phyloP scores from a whole-genome alignment of 768 basidiomycete species.

The Coprinopsis cinerea region DNA sequence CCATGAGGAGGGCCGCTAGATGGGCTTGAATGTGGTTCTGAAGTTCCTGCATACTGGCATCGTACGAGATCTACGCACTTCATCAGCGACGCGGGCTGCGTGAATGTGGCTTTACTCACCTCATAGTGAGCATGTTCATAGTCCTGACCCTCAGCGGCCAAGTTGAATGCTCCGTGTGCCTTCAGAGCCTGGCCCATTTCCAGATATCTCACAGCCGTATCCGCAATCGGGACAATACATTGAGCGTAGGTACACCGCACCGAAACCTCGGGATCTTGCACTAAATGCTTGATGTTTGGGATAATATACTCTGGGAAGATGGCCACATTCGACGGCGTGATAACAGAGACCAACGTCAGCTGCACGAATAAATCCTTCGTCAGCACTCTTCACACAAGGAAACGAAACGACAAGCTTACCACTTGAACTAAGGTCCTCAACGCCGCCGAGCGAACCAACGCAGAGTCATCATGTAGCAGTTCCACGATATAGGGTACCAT shows the following conservation, averaged over 20 bases:
- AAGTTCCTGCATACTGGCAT: constrained; percentile 79
- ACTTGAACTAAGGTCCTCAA: constrained; percentile 77
- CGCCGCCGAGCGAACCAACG: constrained; percentile 76
- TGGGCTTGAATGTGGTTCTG: constrained; percentile 85
- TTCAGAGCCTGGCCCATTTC: constrained; percentile 92
- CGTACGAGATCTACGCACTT: constrained; percentile 76
- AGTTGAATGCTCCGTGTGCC: constrained; percentile 69
- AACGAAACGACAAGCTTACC: constrained; percentile 38
- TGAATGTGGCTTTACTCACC: constrained; percentile 46
- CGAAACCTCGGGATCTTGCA: constrained; percentile 80
- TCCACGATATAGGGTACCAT: constrained; percentile 91
- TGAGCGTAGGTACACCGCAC: constrained; percentile 77
- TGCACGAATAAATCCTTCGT: constrained; percentile 13
- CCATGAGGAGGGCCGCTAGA: constrained; percentile 79
- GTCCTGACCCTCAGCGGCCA: constrained; percentile 59
- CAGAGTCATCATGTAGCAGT: constrained; percentile 78
- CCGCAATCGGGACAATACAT: constrained; percentile 78
- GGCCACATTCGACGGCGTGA: constrained; percentile 71
- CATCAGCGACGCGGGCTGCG: neutral
- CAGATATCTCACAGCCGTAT: constrained; percentile 80
- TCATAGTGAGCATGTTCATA: constrained; percentile 79
- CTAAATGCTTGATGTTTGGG: constrained; percentile 79
- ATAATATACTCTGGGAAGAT: constrained; percentile 96
- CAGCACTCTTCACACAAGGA: neutral
- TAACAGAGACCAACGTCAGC: constrained; percentile 60